Conservation (phyloP, 306 rosid genomes). For the Nissolia schottii region DNA sequence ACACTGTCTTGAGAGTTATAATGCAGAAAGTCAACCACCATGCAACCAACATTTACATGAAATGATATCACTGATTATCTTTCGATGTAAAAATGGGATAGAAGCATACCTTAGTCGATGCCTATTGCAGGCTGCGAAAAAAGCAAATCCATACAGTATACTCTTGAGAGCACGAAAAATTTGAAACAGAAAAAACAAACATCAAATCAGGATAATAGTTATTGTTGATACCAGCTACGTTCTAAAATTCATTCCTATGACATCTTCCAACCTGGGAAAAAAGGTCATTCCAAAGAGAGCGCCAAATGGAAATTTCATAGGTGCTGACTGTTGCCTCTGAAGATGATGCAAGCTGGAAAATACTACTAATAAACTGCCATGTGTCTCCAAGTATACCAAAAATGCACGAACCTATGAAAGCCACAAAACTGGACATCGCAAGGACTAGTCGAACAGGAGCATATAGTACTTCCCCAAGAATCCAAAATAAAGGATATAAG, state of each 20-base stretch:
- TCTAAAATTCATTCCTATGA: neutral
- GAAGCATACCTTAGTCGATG: constrained; percentile 83
- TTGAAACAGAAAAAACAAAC: constrained; percentile 38
- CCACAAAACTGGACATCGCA: constrained; percentile 42
- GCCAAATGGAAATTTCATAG: constrained; percentile 78
- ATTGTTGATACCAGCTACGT: neutral
- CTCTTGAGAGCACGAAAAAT: constrained; percentile 85
- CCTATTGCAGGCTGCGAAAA: constrained; percentile 88
- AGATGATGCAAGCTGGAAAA: constrained; percentile 63
- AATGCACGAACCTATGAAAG: constrained; percentile 31
- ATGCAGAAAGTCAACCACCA: neutral
- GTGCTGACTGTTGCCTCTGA: constrained; percentile 60
- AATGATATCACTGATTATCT: neutral
- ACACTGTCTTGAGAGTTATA: too few species aligned
- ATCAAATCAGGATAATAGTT: constrained; percentile 21
- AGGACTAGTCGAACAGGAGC: constrained; percentile 62
- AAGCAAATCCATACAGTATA: constrained; percentile 83
- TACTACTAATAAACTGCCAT: constrained; percentile 51
- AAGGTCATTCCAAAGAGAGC: constrained; percentile 88
- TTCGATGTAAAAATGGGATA: constrained; percentile 8
- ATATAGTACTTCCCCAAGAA: constrained; percentile 62
- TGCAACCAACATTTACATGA: constrained; percentile 9
- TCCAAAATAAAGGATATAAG: constrained; percentile 63
- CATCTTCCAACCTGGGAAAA: constrained; percentile 70
- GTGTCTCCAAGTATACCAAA: constrained; percentile 37